Base-by-base conservation (phyloP, 495 filamentous ascomycete genomes). In the Hypoxylon perforatum region DNA sequence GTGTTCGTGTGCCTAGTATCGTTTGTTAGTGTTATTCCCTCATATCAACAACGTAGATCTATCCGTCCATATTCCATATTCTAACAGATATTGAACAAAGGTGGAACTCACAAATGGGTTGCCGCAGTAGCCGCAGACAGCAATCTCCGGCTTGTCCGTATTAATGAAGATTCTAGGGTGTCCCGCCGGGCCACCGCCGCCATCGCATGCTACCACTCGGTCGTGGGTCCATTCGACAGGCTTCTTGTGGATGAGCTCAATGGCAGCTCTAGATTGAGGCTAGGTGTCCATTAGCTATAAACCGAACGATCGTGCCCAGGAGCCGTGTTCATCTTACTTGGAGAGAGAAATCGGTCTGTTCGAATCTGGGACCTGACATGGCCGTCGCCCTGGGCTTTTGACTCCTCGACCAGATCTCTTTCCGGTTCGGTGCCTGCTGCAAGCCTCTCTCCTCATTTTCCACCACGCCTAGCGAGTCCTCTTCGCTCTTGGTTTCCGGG, bases 141-240 rank as follows among this genome's bases (percentile, higher is more conserved):
- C 86, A 74, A 99, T 97, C 81, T 97, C 87, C 58, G 95, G 90
- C 85, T 97, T 97, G 81, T 99, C 95, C 67, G 91, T 89, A 78
- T 99, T 99, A 85, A 99, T 99, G 77, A 91, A 99, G 77, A 99
- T 90, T 73, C 85, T 85, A 38, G 95, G 95, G 78, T 99, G 95
- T 22, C 95, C 95, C 35, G 91, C 81, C 51, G 94, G 90, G 17
- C 95, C 96, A 62, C 95, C 95, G 54, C 96, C 95, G 56, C 95
- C 95, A 74, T 98, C 93, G 75, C 95, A 99, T 55, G 86, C 88
- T 45, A 96, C 94, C 35, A 91, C 75, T 49, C 87, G 82, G 63
- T 91, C 85, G 77, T 96, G 90, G 49, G 87, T 91, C 93, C 94
- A 99, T 73, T 89, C 86, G 33, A 99, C 95, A 7, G 93, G 95